These are phyloP conservation scores for Dictyostelium purpureum DNA, from an alignment of 78 protist genomes.

Conservation along the genomic window DNA sequence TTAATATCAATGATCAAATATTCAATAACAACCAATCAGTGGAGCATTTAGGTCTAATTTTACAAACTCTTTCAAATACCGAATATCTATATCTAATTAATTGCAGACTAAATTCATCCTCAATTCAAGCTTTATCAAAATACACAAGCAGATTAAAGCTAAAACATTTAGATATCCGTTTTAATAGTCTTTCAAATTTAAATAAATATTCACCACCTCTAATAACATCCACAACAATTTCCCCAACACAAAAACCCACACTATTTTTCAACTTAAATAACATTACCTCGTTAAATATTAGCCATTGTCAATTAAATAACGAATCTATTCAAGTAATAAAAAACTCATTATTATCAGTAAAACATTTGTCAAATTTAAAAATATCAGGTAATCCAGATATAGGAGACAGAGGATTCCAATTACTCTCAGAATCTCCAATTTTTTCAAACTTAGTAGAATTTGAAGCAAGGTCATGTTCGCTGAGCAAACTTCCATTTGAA, in stretches of 20 bases:
- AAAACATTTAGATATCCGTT: not conserved
- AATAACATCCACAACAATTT: no score
- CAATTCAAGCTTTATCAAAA: not conserved
- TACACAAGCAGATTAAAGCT: not conserved
- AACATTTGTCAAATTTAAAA: not conserved
- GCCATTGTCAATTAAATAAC: not conserved
- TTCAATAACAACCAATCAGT: no score
- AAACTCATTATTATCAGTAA: not conserved
- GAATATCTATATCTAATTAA: not conserved
- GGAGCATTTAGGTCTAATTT: not conserved
- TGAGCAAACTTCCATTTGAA: not conserved
- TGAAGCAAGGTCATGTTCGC: not conserved
- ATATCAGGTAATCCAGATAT: not conserved
- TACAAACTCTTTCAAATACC: not conserved
- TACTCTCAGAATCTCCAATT: not conserved
- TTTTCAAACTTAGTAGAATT: not conserved
- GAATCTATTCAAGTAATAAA: not conserved
- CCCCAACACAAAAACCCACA: no score
- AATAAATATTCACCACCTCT: no score
- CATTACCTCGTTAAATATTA: not conserved
- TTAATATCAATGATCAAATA: not conserved
- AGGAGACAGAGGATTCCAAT: not conserved
- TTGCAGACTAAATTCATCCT: not conserved
- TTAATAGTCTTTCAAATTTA: not conserved
- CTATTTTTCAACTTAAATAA: not conserved